A percentile compares a stretch with the other conserved stretches of the same genome.
phyloP scores from a whole-genome alignment of 371 early-diverging fungal species.

The Mucor sp. region DNA sequence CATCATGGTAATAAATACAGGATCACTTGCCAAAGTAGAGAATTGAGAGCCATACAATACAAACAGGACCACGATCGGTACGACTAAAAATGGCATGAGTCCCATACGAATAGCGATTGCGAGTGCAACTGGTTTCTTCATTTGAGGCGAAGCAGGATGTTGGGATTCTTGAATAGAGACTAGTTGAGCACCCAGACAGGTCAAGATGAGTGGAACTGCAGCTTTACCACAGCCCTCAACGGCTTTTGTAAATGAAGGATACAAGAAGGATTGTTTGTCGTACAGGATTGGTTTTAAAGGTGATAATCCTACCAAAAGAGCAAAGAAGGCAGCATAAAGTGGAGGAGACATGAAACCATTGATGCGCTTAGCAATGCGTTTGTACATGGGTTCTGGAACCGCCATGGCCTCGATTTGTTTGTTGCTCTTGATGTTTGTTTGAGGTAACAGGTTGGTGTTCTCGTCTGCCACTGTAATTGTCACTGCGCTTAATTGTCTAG shows the following conservation, averaged over 20 bases:
- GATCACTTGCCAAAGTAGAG: slow-evolving; percentile 48
- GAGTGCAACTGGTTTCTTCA: slow-evolving; percentile 33
- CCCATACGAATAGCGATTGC: slow-evolving; percentile 46
- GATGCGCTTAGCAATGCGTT: slow-evolving; percentile 7
- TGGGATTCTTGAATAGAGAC: slow-evolving; percentile 35
- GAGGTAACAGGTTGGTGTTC: slow-evolving; percentile 7
- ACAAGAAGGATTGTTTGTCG: slow-evolving; percentile 52
- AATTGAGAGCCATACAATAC: slow-evolving; percentile 25
- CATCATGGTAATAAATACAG: slow-evolving; percentile 51
- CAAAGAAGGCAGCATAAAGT: slow-evolving; percentile 61
- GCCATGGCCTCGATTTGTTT: background rate
- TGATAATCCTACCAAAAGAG: slow-evolving; percentile 56
- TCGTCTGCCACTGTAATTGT: slow-evolving; percentile 15
- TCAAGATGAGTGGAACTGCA: slow-evolving; percentile 70
- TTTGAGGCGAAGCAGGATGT: slow-evolving; percentile 9
- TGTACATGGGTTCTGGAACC: background rate
- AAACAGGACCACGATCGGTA: slow-evolving; percentile 49
- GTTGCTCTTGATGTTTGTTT: slow-evolving; percentile 9
- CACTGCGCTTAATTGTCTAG: slow-evolving; percentile 17
- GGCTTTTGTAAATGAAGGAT: slow-evolving; percentile 61
- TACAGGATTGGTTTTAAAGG: slow-evolving; percentile 57
- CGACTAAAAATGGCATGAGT: slow-evolving; percentile 43
- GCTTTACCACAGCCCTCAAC: slow-evolving; percentile 69
- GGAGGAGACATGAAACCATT: slow-evolving; percentile 65
- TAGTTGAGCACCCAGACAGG: slow-evolving; percentile 74